Evolutionary conservation across 2,329 filamentous ascomycete genomes (phyloP).

Genomic region (Fusarium sterilihyphosum): DNA sequence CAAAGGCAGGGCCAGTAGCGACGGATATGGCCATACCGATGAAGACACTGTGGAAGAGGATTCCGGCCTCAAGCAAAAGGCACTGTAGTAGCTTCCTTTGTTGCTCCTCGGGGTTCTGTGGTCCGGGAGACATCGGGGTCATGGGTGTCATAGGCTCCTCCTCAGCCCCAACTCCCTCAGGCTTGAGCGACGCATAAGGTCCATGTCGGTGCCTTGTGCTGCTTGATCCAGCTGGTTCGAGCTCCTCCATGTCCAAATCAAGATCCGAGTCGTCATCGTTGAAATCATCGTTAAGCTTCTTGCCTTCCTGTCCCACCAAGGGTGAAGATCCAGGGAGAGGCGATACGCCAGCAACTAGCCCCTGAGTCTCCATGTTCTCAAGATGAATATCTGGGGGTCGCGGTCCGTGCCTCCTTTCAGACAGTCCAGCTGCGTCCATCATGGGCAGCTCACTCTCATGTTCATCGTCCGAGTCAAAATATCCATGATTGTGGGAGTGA

Average conservation of each 20-base stretch:
- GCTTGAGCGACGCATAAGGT: constrained; percentile 48
- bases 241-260: constrained; percentile 69
- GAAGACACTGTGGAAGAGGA: constrained; percentile 86
- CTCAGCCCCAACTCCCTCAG: constrained; percentile 37
- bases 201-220: constrained; percentile 39
- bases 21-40: constrained; percentile 89
- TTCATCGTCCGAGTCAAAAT: constrained; percentile 60
- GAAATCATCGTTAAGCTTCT: constrained; percentile 47
- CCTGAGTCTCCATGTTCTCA: constrained; percentile 62
- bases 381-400: constrained; percentile 62
- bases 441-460: constrained; percentile 46
- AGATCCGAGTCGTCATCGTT: constrained; percentile 64
- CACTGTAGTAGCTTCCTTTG: constrained; percentile 79
- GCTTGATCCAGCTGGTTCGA: constrained; percentile 56
- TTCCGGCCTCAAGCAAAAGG: constrained; percentile 82
- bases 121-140: constrained; percentile 40
- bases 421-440: constrained; percentile 47
- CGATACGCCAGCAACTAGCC: constrained; percentile 67
- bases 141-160: constrained; percentile 42
- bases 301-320: constrained; percentile 31
- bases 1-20: constrained; percentile 79
- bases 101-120: constrained; percentile 63
- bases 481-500: constrained; percentile 62
- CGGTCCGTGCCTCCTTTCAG: constrained; percentile 51
- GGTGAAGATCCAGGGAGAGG: constrained; percentile 67